Base-by-base conservation (phyloP, 176 grass and related monocot genomes). In the Oryza glaberrima region DNA sequence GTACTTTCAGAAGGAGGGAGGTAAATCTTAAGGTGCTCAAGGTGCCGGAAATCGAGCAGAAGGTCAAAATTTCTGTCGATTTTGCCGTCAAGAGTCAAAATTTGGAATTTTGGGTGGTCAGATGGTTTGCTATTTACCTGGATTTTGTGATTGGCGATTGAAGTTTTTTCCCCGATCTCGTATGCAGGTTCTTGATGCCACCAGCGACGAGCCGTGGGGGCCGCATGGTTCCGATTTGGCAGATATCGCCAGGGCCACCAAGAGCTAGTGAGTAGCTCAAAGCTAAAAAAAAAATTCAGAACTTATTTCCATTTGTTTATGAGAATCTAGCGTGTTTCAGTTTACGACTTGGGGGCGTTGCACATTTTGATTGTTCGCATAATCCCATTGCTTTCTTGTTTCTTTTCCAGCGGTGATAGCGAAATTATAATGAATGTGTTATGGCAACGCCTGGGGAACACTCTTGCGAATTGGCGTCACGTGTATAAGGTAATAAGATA, bases 11-110 rank as follows among this genome's bases (percentile, higher is more conserved):
- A 88, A 98, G 93, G 89, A 84, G 95, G 65, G 95, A 91, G 82
- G 88, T 98, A 45, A 98, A 98, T 81, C 88, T 92, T 51, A 94
- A 91, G 73, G 91, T 98, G 32, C 84, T 95, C 51, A 93, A 91
- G 70, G 95, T 98, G n/a, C 93, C 91, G 16, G 93, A 88, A 78
- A 93, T 98, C 70, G 92, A 98, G 72, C 92, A 98, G 79, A 94
- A 98, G 92, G 95, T 91, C 65, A 40, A 22, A 5, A 14, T 43
- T 25, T 44, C 34, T 69, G 14, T 10, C 51, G 51, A 19, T 54
- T 54, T 19, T 17, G 6, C 6, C 6, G 40, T 41, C 40, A 41
- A 41, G 40, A 41, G 40, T 41, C 40, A 8, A 41, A 28, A 60
- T 60, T 20, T 60, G 17, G 54, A n/a, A 60, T 19, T 63, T 75